Conservation (phyloP, 2,329 filamentous ascomycete genomes). For the Mycosphaerella arachidis region DNA sequence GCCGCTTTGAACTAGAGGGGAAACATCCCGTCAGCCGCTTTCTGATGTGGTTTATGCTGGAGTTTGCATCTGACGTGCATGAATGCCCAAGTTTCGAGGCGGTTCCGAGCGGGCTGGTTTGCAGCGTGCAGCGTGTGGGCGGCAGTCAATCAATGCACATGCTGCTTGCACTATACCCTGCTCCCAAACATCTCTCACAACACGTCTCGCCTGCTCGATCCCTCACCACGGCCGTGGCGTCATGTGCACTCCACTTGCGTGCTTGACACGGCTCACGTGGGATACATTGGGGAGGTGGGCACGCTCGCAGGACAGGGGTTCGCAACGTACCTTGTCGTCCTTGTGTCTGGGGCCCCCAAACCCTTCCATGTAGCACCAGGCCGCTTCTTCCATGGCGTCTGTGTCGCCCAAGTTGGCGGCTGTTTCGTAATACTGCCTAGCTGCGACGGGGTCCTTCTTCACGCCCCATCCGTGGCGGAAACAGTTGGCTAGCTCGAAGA, state of each 20-base stretch:
- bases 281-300: slow-evolving; percentile 8
- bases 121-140: neutral
- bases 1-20: slow-evolving; percentile 66
- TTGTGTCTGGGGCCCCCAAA: slow-evolving; percentile 98
- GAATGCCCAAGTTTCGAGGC: slow-evolving; percentile 22
- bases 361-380: slow-evolving; percentile 94
- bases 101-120: slow-evolving; percentile 1
- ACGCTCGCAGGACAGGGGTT: neutral
- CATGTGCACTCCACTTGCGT: neutral
- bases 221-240: neutral
- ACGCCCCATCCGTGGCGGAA: slow-evolving; percentile 96
- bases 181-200: neutral
- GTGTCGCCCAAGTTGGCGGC: slow-evolving; percentile 94
- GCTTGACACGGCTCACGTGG: slow-evolving; percentile 11
- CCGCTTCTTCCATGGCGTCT: slow-evolving; percentile 96
- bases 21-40: slow-evolving; percentile 15
- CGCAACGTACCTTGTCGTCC: slow-evolving; percentile 87
- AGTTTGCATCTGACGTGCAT: slow-evolving; percentile 20
- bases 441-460: slow-evolving; percentile 76
- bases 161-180: neutral
- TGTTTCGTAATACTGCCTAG: slow-evolving; percentile 90
- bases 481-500: slow-evolving; percentile 83
- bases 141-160: neutral
- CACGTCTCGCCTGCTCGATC: neutral
- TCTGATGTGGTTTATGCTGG: slow-evolving; percentile 1